Base-by-base conservation (phyloP, 805 yeast species). In the Sporopachydermia quercuum region DNA sequence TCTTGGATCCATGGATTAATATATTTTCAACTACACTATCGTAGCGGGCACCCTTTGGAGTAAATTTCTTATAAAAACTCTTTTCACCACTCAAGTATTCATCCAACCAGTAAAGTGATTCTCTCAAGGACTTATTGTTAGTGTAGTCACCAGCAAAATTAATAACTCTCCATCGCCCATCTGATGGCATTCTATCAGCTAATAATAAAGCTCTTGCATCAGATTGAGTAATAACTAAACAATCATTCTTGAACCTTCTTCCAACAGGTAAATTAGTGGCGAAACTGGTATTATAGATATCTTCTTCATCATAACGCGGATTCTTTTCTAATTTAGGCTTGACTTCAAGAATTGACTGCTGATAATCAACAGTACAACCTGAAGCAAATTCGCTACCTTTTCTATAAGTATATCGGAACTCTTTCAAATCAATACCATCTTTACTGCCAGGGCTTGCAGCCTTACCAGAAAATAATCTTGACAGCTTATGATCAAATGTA, bases 121-220 rank as follows among this genome's bases (percentile, higher is more conserved):
- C n/a, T n/a, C n/a, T n/a, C n/a, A n/a, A n/a, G n/a, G n/a, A n/a
- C n/a, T n/a, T n/a, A 41, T 5, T 39, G n/a, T 34, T 40, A 45
- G 37, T 41, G 35, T 49, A 40, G 38, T 53, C 55, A 23, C 58
- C 59, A 16, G 49, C 37, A 43, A 56, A 56, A 30, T 47, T 44
- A 18, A 56, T 35, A n/a, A 56, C 45, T 34, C 60, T 46, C 51
- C 52, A 56, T 34, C 59, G 51, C 14, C 60, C 60, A 40, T 55
- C 59, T 15, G 57, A 51, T 8, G 43, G 46, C 38, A 53, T 38
- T 19, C 49, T 38, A 33, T 54, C 58, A 11, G 40, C 50, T 5
- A 55, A 34, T 27, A 51, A 45, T 18, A 30, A 23, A 15, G 57
- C 54, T 40, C 46, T 48, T 14, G 53, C 54, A 34, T 56, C 58